Conservation (phyloP, 495 filamentous ascomycete genomes). For the Tricharina praecox region DNA sequence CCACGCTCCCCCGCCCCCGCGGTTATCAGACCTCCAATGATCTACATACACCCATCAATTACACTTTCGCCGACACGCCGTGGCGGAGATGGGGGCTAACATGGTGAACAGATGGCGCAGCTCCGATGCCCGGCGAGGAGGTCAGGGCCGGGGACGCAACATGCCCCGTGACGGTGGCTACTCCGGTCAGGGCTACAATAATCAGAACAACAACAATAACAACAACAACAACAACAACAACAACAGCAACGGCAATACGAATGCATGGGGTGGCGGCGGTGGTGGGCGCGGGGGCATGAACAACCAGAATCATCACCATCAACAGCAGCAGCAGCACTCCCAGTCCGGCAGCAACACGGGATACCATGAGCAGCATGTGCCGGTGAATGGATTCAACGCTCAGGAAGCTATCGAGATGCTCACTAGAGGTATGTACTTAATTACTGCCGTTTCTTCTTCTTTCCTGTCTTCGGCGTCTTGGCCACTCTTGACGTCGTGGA, state of each 20-base stretch:
- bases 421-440: slow-evolving; percentile 16
- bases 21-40: too few relatives aligned
- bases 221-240: slow-evolving; percentile 7
- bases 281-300: slow-evolving; percentile 11
- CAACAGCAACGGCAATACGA: slow-evolving; percentile 17
- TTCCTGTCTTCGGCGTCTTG: too few relatives aligned
- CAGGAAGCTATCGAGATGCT: slow-evolving; percentile 25
- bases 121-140: background rate
- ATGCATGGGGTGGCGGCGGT: slow-evolving; percentile 13
- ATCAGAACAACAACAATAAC: too few relatives aligned
- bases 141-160: slow-evolving; percentile 3
- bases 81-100: too few relatives aligned
- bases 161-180: slow-evolving; percentile 1
- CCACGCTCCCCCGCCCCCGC: too few relatives aligned
- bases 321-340: slow-evolving; percentile 17
- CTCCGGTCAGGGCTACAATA: slow-evolving; percentile 4
- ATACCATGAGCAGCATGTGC: slow-evolving; percentile 21
- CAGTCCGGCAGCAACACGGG: slow-evolving; percentile 9
- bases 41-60: too few relatives aligned
- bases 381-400: slow-evolving; percentile 23
- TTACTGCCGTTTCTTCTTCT: background rate
- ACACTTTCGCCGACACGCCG: too few relatives aligned
- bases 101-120: slow-evolving; percentile 5
- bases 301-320: slow-evolving; percentile 18
- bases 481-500: too few relatives aligned